These are phyloP conservation scores for Rhodamnia rubescens DNA, from an alignment of 345 rosid species.

Conservation along the genomic window DNA sequence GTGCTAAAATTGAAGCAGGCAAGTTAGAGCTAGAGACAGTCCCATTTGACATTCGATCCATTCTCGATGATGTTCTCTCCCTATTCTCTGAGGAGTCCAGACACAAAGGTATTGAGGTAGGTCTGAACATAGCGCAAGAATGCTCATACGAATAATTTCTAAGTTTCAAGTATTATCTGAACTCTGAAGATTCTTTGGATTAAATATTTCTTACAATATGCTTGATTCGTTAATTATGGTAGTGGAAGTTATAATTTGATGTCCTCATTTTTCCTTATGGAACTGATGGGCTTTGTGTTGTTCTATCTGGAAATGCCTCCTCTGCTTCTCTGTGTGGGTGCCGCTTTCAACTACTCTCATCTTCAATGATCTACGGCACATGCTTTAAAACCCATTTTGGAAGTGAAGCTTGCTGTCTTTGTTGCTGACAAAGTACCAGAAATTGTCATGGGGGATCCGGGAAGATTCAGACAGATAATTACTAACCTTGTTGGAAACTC, in stretches of 20 bases:
- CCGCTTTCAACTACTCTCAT: neutral
- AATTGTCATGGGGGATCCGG: slow-evolving; percentile 80
- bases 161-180: neutral
- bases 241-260: neutral
- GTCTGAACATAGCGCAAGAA: neutral
- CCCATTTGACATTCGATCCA: slow-evolving; percentile 65
- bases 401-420: slow-evolving; percentile 74
- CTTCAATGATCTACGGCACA: neutral
- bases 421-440: slow-evolving; percentile 91
- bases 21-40: slow-evolving; percentile 84
- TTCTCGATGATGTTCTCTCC: slow-evolving; percentile 94
- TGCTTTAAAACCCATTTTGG: slow-evolving; percentile 7
- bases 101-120: slow-evolving; percentile 84
- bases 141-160: neutral
- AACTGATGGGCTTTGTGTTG: slow-evolving; percentile 3
- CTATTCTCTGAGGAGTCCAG: slow-evolving; percentile 91
- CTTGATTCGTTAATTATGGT: neutral
- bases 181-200: neutral
- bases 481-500: slow-evolving; percentile 97
- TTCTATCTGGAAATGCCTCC: neutral
- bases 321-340: neutral
- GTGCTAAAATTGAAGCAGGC: slow-evolving; percentile 96
- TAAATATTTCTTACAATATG: neutral
- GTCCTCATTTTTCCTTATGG: neutral
- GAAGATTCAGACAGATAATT: slow-evolving; percentile 90